phyloP scores from a whole-genome alignment of 2,329 filamentous ascomycete genomes.

The Nemania sp. region DNA sequence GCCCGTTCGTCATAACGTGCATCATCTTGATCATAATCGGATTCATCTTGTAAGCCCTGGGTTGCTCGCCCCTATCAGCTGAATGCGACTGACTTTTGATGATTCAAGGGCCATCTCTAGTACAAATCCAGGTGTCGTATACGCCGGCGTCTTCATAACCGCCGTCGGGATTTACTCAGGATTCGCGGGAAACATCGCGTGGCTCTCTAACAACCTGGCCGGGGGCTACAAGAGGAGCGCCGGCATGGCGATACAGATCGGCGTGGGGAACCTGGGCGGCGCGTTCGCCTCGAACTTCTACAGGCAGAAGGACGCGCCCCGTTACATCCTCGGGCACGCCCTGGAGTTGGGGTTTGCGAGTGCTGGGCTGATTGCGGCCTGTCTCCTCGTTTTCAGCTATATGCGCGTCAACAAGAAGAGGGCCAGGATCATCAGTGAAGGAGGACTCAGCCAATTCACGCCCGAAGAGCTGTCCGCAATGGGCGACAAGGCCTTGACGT shows the following conservation, averaged over 20 bases:
- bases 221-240: slow-evolving; percentile 65
- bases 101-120: slow-evolving; percentile 60
- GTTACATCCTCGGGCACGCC: slow-evolving; percentile 55
- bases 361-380: slow-evolving; percentile 50
- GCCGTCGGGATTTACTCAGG: slow-evolving; percentile 80
- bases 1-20: slow-evolving; percentile 60
- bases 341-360: slow-evolving; percentile 56
- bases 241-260: slow-evolving; percentile 69
- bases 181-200: slow-evolving; percentile 77
- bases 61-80: background rate
- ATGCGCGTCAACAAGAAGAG: slow-evolving; percentile 62
- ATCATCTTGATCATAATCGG: slow-evolving; percentile 60
- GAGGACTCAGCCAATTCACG: slow-evolving; percentile 47
- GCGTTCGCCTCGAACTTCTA: slow-evolving; percentile 78
- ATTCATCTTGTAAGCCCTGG: slow-evolving; percentile 54
- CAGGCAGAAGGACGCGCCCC: slow-evolving; percentile 53
- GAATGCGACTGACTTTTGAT: slow-evolving; percentile 33
- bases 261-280: slow-evolving; percentile 61
- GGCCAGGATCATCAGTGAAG: slow-evolving; percentile 48
- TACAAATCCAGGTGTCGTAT: slow-evolving; percentile 63
- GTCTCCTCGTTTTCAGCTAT: slow-evolving; percentile 56
- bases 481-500: slow-evolving; percentile 66
- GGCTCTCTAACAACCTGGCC: slow-evolving; percentile 79
- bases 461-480: slow-evolving; percentile 58
- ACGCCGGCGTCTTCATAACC: slow-evolving; percentile 76